These are phyloP conservation scores for Rosa hybrid DNA, from an alignment of 331 rosid genomes.

Conservation along the genomic window DNA sequence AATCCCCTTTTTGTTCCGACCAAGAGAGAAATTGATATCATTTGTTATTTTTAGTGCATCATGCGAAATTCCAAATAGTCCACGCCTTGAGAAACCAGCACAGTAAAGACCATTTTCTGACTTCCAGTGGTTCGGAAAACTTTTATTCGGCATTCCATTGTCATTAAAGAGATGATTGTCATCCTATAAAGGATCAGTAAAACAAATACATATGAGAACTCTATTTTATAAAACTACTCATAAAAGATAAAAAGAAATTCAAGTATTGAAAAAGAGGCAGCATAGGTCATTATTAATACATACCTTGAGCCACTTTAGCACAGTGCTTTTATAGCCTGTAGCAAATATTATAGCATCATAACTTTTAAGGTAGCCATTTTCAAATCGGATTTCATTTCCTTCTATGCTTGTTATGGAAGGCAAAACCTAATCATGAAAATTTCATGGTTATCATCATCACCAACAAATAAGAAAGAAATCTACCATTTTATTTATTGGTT, in stretches of 20 bases:
- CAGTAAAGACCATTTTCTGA: background rate
- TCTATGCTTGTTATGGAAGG: constrained; percentile 36
- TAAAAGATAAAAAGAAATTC: no score
- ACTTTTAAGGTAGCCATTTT: constrained; percentile 29
- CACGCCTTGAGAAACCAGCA: background rate
- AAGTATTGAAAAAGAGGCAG: background rate
- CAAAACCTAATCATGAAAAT: constrained; percentile 31
- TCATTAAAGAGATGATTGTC: background rate
- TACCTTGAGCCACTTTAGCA: constrained; percentile 65
- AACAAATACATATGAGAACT: background rate
- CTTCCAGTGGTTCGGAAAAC: background rate
- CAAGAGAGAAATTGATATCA: background rate
- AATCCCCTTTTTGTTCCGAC: background rate
- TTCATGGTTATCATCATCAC: background rate
- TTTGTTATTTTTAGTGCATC: background rate
- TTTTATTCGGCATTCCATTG: background rate
- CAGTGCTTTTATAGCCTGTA: constrained; percentile 42
- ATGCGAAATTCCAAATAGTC: background rate
- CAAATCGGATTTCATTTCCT: constrained; percentile 38
- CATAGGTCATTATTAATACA: background rate
- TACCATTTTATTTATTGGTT: no score
- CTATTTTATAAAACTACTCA: background rate
- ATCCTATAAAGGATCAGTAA: background rate
- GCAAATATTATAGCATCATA: constrained; percentile 54
- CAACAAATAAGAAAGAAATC: background rate